phyloP scores from a whole-genome alignment of 2,329 filamentous ascomycete genomes.

The Colletotrichum sidae region DNA sequence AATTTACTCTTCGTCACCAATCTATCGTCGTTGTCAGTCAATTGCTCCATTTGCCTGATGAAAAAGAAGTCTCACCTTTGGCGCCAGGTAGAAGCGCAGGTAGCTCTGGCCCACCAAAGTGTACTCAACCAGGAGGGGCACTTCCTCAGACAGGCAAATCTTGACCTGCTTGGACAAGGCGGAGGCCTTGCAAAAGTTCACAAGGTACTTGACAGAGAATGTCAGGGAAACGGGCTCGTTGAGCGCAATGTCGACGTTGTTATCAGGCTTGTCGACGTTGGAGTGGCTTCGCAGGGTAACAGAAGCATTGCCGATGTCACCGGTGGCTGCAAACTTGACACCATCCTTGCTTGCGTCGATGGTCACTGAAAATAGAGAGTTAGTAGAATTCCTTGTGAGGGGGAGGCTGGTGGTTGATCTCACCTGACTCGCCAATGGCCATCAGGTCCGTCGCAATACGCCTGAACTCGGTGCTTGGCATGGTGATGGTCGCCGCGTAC shows the following conservation, averaged over 20 bases:
- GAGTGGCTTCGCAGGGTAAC: conserved; percentile 91
- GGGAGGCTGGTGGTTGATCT: conserved; percentile 44
- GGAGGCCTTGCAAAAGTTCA: conserved; percentile 99
- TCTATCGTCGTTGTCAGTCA: conserved; percentile 41
- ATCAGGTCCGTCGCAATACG: conserved; percentile 94
- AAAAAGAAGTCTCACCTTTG: conserved; percentile 76
- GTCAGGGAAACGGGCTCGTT: conserved; percentile 93
- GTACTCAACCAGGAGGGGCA: conserved; percentile 96
- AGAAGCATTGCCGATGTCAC: conserved; percentile 95
- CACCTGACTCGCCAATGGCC: conserved; percentile 95
- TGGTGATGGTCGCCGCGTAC: conserved; percentile 89
- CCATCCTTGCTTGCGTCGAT: conserved; percentile 98
- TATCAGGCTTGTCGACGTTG: conserved; percentile 88
- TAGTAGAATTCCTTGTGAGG: not conserved
- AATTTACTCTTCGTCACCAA: conserved; percentile 54
- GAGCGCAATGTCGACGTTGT: conserved; percentile 89
- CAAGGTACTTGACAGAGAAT: conserved; percentile 98
- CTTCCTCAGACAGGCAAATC: conserved; percentile 94
- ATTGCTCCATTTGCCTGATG: not conserved
- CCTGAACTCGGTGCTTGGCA: conserved; percentile 92
- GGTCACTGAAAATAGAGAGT: conserved; percentile 71
- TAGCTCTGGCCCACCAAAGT: conserved; percentile 83
- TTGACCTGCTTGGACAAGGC: conserved; percentile 85
- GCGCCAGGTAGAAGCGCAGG: conserved; percentile 96
- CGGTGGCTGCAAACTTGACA: conserved; percentile 92